A percentile compares a stretch with the other conserved stretches of the same genome.
These are phyloP conservation scores for Eutrema japonicum DNA, from an alignment of 345 rosid species.

Conservation along the genomic window DNA sequence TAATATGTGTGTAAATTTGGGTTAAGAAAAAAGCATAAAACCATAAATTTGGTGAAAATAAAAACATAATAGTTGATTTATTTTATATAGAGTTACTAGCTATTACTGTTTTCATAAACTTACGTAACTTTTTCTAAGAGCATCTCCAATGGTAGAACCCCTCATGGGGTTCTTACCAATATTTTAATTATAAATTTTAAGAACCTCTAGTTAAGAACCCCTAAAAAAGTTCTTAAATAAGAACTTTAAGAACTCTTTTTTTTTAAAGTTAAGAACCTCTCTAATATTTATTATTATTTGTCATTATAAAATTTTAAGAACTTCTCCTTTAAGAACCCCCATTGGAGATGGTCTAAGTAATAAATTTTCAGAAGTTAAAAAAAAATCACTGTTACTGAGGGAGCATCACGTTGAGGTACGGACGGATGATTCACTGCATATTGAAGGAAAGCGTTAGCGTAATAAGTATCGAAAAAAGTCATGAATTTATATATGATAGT, in stretches of 20 bases:
- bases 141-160: no score
- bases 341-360: no score
- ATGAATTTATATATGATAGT: background rate
- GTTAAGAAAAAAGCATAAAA: background rate
- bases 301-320: no score
- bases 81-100: background rate
- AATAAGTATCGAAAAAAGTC: background rate
- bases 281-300: no score
- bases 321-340: no score
- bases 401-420: conserved; percentile 33
- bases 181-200: no score
- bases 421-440: conserved; percentile 32
- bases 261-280: no score
- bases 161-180: no score
- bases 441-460: background rate
- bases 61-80: background rate
- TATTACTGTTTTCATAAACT: background rate
- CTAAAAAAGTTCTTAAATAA: no score
- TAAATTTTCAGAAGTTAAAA: background rate
- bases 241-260: no score
- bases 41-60: background rate
- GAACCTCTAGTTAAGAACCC: no score
- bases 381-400: conserved; percentile 11
- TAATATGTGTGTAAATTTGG: background rate
- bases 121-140: background rate